Evolutionary conservation across 108 stramenopile species (phyloP).

Genomic region (Cylindrotheca fusiformis): DNA sequence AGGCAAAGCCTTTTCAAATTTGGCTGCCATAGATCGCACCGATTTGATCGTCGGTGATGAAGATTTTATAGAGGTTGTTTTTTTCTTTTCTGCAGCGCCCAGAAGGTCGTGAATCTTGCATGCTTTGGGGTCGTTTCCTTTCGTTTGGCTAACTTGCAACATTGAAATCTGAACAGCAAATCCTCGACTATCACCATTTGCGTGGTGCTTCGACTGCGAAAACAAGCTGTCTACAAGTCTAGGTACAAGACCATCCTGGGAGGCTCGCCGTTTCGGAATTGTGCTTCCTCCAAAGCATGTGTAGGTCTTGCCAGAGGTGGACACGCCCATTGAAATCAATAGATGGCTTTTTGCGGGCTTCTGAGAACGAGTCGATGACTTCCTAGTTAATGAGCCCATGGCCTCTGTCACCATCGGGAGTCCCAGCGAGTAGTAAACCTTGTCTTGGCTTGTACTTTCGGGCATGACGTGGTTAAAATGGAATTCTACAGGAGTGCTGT

Average conservation of each 20-base stretch:
- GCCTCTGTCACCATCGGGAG: conserved; percentile 22
- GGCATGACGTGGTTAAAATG: conserved; percentile 33
- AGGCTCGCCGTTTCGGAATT: conserved; percentile 25
- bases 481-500: conserved; percentile 20
- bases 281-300: conserved; percentile 35
- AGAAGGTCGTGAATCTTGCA: conserved; percentile 32
- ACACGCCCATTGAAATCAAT: conserved; percentile 40
- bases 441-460: conserved; percentile 33
- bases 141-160: conserved; percentile 38
- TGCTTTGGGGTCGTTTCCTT: conserved; percentile 11
- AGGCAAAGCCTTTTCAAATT: conserved; percentile 28
- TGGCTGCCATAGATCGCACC: conserved; percentile 31
- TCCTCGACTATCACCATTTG: conserved; percentile 5
- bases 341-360: conserved; percentile 28
- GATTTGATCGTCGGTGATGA: conserved; percentile 5
- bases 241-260: conserved; percentile 47
- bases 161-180: conserved; percentile 39
- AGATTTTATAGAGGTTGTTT: conserved; percentile 5
- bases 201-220: conserved; percentile 40
- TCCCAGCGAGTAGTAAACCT: conserved; percentile 35
- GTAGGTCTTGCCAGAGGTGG: conserved; percentile 48
- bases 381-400: conserved; percentile 27
- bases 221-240: conserved; percentile 48
- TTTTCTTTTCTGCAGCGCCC: conserved; percentile 6
- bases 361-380: background rate